phyloP scores from a whole-genome alignment of 2,329 filamentous ascomycete genomes.

The Ophiocordyceps camponoti-rufipedis region DNA sequence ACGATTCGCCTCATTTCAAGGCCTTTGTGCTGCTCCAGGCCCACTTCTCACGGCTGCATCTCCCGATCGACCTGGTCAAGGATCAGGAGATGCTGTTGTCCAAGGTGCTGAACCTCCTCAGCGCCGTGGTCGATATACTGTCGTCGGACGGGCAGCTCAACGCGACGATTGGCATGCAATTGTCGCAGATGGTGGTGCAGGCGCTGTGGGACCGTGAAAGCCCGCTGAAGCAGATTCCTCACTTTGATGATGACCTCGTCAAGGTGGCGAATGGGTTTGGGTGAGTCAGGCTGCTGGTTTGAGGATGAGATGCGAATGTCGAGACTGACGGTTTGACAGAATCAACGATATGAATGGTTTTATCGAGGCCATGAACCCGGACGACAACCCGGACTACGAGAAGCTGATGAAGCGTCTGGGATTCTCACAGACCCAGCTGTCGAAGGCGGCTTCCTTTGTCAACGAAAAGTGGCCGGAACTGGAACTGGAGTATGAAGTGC shows the following conservation, averaged over 20 bases:
- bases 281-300: conserved; percentile 23
- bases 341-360: conserved; percentile 95
- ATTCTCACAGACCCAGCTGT: conserved; percentile 65
- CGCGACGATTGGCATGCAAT: conserved; percentile 96
- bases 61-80: conserved; percentile 88
- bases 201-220: conserved; percentile 98
- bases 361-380: conserved; percentile 96
- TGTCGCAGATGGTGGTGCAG: conserved; percentile 98
- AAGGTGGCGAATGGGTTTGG: conserved; percentile 64
- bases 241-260: conserved; percentile 72
- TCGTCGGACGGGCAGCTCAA: conserved; percentile 93
- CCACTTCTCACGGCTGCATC: conserved; percentile 92
- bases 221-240: conserved; percentile 91
- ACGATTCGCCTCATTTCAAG: conserved; percentile 95
- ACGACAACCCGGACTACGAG: conserved; percentile 70
- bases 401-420: conserved; percentile 61
- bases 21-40: conserved; percentile 93
- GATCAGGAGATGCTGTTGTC: conserved; percentile 79
- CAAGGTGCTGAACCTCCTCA: conserved; percentile 74
- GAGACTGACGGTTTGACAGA: conserved; percentile 17
- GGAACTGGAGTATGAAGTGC: conserved; percentile 72
- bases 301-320: no score
- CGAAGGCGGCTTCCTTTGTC: conserved; percentile 82
- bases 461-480: conserved; percentile 94
- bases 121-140: conserved; percentile 83